Conservation (phyloP, 192 early-diverging fungal genomes). For the Gamsiella multidivaricata region DNA sequence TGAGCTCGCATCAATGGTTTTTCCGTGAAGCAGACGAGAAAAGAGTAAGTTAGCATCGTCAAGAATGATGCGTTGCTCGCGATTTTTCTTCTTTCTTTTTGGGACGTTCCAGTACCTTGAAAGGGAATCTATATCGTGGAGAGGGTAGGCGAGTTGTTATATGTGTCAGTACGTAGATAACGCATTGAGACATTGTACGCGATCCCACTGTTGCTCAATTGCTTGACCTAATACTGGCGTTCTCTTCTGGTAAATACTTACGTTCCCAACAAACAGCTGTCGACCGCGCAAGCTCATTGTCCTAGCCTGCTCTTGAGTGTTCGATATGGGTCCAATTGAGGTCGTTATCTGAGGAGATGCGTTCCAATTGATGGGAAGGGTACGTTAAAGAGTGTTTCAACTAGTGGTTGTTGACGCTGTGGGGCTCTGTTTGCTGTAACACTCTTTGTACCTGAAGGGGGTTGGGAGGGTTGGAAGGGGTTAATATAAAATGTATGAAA, state of each 20-base stretch:
- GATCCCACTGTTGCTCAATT: no score
- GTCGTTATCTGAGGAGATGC: no score
- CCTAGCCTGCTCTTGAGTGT: not conserved
- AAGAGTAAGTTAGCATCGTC: not conserved
- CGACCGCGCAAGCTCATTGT: constrained; percentile 38
- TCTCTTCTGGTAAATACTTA: not conserved
- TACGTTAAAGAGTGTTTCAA: no score
- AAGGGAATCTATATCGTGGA: not conserved
- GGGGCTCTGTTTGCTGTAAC: no score
- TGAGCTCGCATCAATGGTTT: no score
- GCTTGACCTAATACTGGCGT: not conserved
- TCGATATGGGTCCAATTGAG: no score
- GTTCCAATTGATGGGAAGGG: no score
- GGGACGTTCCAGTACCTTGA: not conserved
- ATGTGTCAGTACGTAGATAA: not conserved
- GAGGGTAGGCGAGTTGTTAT: not conserved
- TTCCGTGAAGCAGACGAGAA: not conserved
- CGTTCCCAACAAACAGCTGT: constrained; percentile 44
- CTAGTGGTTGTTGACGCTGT: no score
- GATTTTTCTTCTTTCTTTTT: not conserved
- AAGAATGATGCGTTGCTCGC: not conserved
- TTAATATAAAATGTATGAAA: no score
- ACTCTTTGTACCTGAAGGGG: no score
- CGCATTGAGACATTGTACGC: no score
- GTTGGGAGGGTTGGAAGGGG: no score